Base-by-base conservation (phyloP, 371 early-diverging fungal species). In the Lichtheimia corymbifera region DNA sequence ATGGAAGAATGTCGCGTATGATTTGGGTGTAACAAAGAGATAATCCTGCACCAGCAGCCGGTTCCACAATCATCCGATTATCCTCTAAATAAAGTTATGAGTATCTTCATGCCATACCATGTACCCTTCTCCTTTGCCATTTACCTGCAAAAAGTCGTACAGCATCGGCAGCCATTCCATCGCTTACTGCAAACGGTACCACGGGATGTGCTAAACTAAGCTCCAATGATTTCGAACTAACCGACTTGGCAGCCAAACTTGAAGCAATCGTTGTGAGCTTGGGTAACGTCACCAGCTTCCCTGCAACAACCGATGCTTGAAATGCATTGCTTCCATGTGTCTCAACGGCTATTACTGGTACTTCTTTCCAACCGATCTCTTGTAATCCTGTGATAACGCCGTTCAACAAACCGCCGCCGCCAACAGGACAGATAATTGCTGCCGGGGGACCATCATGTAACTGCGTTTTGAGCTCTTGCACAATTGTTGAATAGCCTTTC, bases 311-410 rank as follows among this genome's bases (percentile, higher is more conserved):
- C 1, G 88, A 75, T 18, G 83, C 80, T 51, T 89, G 88, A 59
- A 91, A 88, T 5, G 86, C 83, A 63, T 87, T 87, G 53, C 87
- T 87, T 27, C 89, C 89, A 69, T 87, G 85, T 0, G 91, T 91
- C 57, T 91, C 91, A 5, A 88, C 87, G 1, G 91, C 89, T 65
- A 91, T 83, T 6, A 89, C 77, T 14, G 88, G 88, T 0, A 88
- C 89, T 53, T 78, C 64, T 49, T 78, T 75, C 90, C 89, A 89
- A 5, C 76, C 83, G 15, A 77, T 72, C 35, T 73, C 81, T 47
- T 84, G 83, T 20, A 88, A 64, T 0, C 91, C 91, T 18, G 76
- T 75, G 41, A 89, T 80, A 9, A 89, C 67, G 3, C 91, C 91
- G n/a, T 86, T 85, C 28, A 91, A 63, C 59, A 89, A 62, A 0